A percentile compares a stretch with the other conserved stretches of the same genome.
Conservation (phyloP, 371 early-diverging fungal genomes). For the Apophysomyces sp. region DNA sequence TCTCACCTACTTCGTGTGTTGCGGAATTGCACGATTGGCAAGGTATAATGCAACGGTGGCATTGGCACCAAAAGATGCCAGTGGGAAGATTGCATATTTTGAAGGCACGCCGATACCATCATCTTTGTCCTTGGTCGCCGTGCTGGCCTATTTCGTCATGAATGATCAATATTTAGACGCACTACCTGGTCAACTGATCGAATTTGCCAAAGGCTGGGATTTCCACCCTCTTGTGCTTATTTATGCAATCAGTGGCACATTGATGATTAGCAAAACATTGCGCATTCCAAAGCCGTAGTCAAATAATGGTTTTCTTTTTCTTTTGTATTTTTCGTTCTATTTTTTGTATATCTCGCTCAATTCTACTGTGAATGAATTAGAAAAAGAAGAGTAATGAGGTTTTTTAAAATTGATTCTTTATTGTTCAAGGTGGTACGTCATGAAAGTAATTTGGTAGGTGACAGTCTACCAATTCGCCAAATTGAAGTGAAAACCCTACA, state of each 20-base stretch:
- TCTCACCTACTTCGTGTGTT: slow-evolving; percentile 84
- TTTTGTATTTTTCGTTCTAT: background rate
- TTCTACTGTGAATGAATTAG: background rate
- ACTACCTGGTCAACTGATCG: slow-evolving; percentile 44
- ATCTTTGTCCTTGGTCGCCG: slow-evolving; percentile 64
- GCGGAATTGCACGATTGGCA: slow-evolving; percentile 88
- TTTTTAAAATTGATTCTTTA: background rate
- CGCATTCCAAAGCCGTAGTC: slow-evolving; percentile 64
- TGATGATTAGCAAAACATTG: slow-evolving; percentile 78
- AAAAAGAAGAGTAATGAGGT: background rate
- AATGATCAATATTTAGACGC: slow-evolving; percentile 51
- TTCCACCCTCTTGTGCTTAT: slow-evolving; percentile 78
- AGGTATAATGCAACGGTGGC: slow-evolving; percentile 90
- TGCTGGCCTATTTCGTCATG: slow-evolving; percentile 69
- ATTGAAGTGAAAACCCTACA: too few species aligned
- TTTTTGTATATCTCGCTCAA: background rate
- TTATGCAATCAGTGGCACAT: slow-evolving; percentile 76
- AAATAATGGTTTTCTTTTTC: background rate
- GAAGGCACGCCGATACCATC: slow-evolving; percentile 94
- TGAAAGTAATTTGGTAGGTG: background rate
- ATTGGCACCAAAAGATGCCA: slow-evolving; percentile 68
- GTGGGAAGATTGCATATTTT: slow-evolving; percentile 81
- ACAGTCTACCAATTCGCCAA: too few species aligned
- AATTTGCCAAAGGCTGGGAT: slow-evolving; percentile 46
- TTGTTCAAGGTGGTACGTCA: background rate